These are phyloP conservation scores for Schizochytrium sp. DNA, from an alignment of 108 stramenopile genomes.

Conservation along the genomic window DNA sequence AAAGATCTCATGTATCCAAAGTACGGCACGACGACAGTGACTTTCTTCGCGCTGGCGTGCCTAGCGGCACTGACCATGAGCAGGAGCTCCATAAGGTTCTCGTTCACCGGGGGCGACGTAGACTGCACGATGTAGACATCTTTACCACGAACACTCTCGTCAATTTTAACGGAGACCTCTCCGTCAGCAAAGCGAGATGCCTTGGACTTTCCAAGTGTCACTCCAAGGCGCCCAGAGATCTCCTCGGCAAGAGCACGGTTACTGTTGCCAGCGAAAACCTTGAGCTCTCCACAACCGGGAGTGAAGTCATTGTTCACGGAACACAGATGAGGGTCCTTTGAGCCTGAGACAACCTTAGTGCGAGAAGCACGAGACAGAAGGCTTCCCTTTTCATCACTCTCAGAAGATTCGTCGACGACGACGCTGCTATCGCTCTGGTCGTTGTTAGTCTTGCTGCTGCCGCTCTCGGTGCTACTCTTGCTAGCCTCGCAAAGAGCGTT, in stretches of 20 bases:
- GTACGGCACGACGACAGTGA: conserved; percentile 72
- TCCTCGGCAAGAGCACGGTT: conserved; percentile 94
- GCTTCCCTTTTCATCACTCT: not conserved
- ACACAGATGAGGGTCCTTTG: conserved; percentile 42
- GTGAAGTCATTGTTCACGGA: conserved; percentile 42
- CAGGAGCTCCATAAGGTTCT: conserved; percentile 67
- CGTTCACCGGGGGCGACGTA: conserved; percentile 66
- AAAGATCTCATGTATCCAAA: conserved; percentile 62
- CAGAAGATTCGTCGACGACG: no score
- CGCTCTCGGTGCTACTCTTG: no score
- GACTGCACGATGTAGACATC: conserved; percentile 70
- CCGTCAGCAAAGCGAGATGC: conserved; percentile 68
- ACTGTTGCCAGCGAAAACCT: conserved; percentile 96
- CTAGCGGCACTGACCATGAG: conserved; percentile 60
- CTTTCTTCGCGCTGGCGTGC: conserved; percentile 46
- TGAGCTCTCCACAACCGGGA: conserved; percentile 73
- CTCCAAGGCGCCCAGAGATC: conserved; percentile 90
- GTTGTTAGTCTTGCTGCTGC: no score
- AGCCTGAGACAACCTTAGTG: conserved; percentile 17
- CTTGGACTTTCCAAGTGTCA: conserved; percentile 86
- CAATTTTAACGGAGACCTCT: conserved; percentile 63
- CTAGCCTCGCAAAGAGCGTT: no score
- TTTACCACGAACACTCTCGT: conserved; percentile 63
- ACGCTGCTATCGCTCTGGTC: no score
- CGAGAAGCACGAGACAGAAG: not conserved